These are phyloP conservation scores for Saccharomyces hybrid DNA, from an alignment of 1,139 yeast genomes.

Conservation along the genomic window DNA sequence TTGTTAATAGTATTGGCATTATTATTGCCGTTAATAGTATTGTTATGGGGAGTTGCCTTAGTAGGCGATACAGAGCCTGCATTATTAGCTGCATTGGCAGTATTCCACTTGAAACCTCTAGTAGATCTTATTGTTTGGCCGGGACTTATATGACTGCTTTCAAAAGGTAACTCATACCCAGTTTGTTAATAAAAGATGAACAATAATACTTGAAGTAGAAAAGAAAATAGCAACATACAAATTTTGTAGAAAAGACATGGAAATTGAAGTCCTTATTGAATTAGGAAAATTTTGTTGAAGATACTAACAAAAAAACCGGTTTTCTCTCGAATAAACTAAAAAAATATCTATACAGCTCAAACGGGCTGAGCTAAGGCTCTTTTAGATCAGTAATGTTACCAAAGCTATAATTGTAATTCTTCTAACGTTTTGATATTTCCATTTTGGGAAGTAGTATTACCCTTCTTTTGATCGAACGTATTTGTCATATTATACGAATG, in stretches of 20 bases:
- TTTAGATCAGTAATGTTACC: background rate
- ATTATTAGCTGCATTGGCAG: conserved; percentile 10
- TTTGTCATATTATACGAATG: background rate
- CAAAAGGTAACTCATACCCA: background rate
- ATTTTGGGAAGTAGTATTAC: background rate
- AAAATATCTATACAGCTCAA: background rate
- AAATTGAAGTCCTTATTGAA: background rate
- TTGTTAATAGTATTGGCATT: background rate
- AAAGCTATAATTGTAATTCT: background rate
- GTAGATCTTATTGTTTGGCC: conserved; percentile 34
- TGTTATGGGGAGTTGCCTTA: conserved; percentile 3
- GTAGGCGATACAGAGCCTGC: conserved; percentile 6
- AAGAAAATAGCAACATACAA: conserved; percentile 17
- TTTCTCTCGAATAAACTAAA: too few relatives aligned
- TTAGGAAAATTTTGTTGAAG: background rate
- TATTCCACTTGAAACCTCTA: conserved; percentile 34
- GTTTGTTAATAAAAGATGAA: conserved; percentile 4
- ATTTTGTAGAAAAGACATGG: conserved; percentile 29
- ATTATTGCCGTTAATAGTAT: background rate
- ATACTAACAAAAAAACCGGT: background rate
- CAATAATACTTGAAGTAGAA: background rate
- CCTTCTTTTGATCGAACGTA: background rate
- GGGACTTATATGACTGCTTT: conserved; percentile 28
- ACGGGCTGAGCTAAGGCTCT: background rate
- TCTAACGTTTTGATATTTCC: background rate